Base-by-base conservation (phyloP, 495 filamentous ascomycete genomes). In the Chaetomidium leptoderma region DNA sequence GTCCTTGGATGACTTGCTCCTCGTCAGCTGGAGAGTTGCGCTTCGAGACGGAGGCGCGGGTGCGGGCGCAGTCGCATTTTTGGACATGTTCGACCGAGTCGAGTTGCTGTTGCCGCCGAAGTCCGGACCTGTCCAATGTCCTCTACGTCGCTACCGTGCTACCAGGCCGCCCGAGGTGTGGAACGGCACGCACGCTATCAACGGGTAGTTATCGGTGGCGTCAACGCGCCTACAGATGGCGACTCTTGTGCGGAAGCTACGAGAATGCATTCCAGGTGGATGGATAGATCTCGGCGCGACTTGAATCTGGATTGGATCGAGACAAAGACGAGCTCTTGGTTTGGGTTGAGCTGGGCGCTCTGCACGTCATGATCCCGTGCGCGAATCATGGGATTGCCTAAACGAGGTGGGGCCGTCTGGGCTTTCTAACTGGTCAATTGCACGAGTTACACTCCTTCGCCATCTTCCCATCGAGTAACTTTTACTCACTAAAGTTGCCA, bases 1-100 rank as follows among this genome's bases (percentile, higher is more conserved):
- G 17, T 75, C 70, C 42, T 75, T 69, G 13, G 73, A 68, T 10
- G 73, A 73, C 54, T 55, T 58, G 24, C 67, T 54, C n/a, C 67
- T 33, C 35, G 40, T 19, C 29, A 61, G 52, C 45, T 52, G 64
- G 19, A 61, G 32, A 1, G 62, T 58, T 44, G 53, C 9, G 39
- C 26, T n/a, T 32, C 33, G 33, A 6, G 50, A 13, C 8, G 13
- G 32, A 42, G 50, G 33, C 3, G 46, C 46, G 29, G 47, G 39
- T 8, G 29, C 26, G 21, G 59, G 24, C 16, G 40, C 39, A 16
- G 43, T 26, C 24, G 56, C 40, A n/a, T 32, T 46, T 48, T 48
- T 27, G 21, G 56, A 24, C 57, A 60, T 63, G 51, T 30, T 55
- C 44, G 27, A 40, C 43, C 21, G 33, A 30, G 23, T 54, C 13